Base-by-base conservation (phyloP, 1,139 yeast species). In the Blastobotrys malaysiensis region DNA sequence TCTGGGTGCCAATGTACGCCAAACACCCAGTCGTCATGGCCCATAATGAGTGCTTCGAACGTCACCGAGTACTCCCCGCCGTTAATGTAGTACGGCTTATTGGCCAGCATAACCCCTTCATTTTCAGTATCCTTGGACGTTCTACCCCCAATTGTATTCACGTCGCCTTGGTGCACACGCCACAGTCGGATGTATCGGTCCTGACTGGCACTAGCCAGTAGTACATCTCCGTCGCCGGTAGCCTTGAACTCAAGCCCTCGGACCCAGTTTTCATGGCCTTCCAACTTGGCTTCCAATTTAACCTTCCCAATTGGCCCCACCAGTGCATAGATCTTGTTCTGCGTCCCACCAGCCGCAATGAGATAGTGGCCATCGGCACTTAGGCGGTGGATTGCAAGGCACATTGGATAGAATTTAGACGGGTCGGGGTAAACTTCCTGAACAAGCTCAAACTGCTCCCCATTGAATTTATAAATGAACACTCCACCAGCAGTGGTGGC, bases 11-110 rank as follows among this genome's bases (percentile, higher is more conserved):
- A 95, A 54, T 79, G 77, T 48, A 93, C 75, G 7, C 90, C 84
- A 11, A 93, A 83, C 26, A 95, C 85, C 99, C 99, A 95, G 69
- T 95, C 99, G 67, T 95, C 99, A 69, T 95, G 99, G 9, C 99
- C 99, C 86, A 93, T 86, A 31, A 95, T 82, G 59, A 95, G 79
- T 0, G 99, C 97, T 67, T 95, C 99, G 66, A 90, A 90, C 60
- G 82, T 83, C 56, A 89, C 78, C 0, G 89, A 81, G 52, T 78
- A 80, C 53, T 56, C 53, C 5, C 73, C 69, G 5, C 67, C 59
- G 7, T 54, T 57, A 9, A 68, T 47, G 2, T 58, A 54, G 57
- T 69, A 65, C 7, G 63, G 63, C 47, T 66, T 68, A 57, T 69
- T 70, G 13, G 63, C 55, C 24, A 67, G 59, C 57, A 55, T 53